These are phyloP conservation scores for Magnaporthales sp. DNA, from an alignment of 2,329 filamentous ascomycete species.

Conservation along the genomic window DNA sequence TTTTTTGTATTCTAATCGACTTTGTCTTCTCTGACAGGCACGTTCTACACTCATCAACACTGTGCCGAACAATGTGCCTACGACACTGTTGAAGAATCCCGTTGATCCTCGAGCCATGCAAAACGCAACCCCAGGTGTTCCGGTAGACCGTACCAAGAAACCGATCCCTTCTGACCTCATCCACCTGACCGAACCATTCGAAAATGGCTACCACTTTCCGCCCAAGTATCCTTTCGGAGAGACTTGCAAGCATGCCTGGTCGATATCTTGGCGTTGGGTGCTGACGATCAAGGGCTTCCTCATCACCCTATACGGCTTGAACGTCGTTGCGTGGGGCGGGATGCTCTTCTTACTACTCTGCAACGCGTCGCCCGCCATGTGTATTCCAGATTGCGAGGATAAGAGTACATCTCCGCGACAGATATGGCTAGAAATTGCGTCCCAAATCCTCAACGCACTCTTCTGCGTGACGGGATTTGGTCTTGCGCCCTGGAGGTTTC, in stretches of 20 bases:
- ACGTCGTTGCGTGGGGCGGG: conserved; percentile 80
- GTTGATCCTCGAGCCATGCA: not conserved
- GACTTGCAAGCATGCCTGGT: conserved; percentile 46
- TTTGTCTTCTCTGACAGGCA: not conserved
- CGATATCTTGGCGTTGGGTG: conserved; percentile 64
- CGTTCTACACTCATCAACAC: not conserved
- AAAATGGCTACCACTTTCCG: conserved; percentile 59
- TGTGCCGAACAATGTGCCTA: not conserved
- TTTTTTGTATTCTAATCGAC: not conserved
- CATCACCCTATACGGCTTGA: conserved; percentile 70
- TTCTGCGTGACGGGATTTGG: conserved; percentile 87
- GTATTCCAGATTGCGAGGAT: conserved; percentile 58
- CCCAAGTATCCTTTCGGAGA: conserved; percentile 52
- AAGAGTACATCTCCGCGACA: conserved; percentile 63
- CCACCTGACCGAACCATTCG: conserved; percentile 31
- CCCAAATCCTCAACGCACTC: conserved; percentile 72
- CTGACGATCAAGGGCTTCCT: conserved; percentile 68
- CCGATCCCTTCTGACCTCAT: conserved; percentile 9
- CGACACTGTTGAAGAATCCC: not conserved
- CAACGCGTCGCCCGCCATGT: conserved; percentile 68
- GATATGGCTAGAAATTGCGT: conserved; percentile 79
- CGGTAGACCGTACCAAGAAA: conserved; percentile 4
- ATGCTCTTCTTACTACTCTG: conserved; percentile 83
- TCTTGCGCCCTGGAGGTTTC: conserved; percentile 73
- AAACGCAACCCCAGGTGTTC: not conserved